Evolutionary conservation across 2,329 filamentous ascomycete species (phyloP).

Genomic region (Botrytis elliptica): DNA sequence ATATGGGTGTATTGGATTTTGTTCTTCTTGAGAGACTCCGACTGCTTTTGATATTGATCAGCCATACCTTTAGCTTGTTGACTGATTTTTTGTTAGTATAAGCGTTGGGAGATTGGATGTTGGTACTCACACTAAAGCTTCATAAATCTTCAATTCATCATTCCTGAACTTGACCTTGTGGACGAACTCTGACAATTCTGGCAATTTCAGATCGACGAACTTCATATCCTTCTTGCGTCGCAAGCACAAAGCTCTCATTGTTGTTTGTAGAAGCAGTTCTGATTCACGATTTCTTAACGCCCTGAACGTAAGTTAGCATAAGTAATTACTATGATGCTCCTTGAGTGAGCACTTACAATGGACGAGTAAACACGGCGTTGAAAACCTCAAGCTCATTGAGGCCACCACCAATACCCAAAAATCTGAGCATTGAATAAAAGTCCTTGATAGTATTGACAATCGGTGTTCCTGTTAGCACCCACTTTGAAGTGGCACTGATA

Average conservation of each 20-base stretch:
- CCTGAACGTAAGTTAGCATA: constrained; percentile 1
- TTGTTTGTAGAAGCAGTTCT: constrained; percentile 65
- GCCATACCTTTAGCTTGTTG: constrained; percentile 73
- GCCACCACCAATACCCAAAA: constrained; percentile 72
- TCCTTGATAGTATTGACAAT: constrained; percentile 83
- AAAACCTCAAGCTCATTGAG: constrained; percentile 73
- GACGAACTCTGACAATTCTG: constrained; percentile 73
- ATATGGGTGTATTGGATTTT: constrained; percentile 67
- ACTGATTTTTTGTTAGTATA: constrained; percentile 43
- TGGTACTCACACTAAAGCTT: constrained; percentile 61
- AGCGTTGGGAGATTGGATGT: background rate
- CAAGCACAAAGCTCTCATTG: constrained; percentile 80
- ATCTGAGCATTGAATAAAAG: constrained; percentile 75
- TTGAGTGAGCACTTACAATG: constrained; percentile 46
- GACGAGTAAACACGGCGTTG: constrained; percentile 67
- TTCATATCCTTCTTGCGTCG: constrained; percentile 84
- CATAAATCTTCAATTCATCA: constrained; percentile 76
- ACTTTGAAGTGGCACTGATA: constrained; percentile 68
- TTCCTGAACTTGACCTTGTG: constrained; percentile 71
- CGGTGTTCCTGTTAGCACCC: constrained; percentile 78
- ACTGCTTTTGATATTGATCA: constrained; percentile 51
- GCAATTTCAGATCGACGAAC: constrained; percentile 79
- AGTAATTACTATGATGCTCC: background rate
- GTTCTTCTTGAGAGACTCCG: constrained; percentile 38
- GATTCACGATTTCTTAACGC: constrained; percentile 55